These are phyloP conservation scores for Crithidia expoeki DNA, from an alignment of 208 protist species.

Conservation along the genomic window DNA sequence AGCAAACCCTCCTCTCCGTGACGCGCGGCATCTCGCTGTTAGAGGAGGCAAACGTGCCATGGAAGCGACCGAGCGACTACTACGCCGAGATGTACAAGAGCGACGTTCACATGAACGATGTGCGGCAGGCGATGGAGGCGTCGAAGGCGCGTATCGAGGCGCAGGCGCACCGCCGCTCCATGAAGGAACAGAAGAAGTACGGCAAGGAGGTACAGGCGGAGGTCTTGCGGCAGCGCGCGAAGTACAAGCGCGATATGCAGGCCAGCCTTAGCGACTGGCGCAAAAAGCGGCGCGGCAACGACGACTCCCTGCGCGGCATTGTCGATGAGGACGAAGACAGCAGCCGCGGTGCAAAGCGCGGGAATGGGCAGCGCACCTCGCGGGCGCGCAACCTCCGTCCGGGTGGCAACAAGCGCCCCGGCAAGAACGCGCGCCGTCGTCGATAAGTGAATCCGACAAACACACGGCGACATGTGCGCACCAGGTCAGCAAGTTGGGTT, in stretches of 20 bases:
- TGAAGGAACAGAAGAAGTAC: constrained; percentile 96
- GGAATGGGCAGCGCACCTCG: constrained; percentile 30
- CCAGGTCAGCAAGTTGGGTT: too few relatives aligned
- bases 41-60: constrained; percentile 80
- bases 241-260: constrained; percentile 94
- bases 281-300: constrained; percentile 81
- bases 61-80: constrained; percentile 92
- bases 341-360: constrained; percentile 19
- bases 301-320: constrained; percentile 68
- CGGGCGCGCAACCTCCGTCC: constrained; percentile 62
- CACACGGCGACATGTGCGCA: too few relatives aligned
- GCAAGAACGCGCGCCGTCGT: constrained; percentile 81
- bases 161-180: constrained; percentile 82
- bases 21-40: constrained; percentile 74
- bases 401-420: constrained; percentile 77
- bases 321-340: constrained; percentile 51
- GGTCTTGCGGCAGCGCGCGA: constrained; percentile 91
- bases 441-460: not conserved
- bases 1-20: constrained; percentile 90
- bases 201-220: constrained; percentile 96
- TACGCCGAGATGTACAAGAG: constrained; percentile 97
- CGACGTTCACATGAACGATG: constrained; percentile 95
- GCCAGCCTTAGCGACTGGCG: constrained; percentile 85
- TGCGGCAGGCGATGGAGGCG: constrained; percentile 85
- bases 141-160: constrained; percentile 83